phyloP scores from a whole-genome alignment of 352 stramenopile genomes.

The Pythium dissimile region DNA sequence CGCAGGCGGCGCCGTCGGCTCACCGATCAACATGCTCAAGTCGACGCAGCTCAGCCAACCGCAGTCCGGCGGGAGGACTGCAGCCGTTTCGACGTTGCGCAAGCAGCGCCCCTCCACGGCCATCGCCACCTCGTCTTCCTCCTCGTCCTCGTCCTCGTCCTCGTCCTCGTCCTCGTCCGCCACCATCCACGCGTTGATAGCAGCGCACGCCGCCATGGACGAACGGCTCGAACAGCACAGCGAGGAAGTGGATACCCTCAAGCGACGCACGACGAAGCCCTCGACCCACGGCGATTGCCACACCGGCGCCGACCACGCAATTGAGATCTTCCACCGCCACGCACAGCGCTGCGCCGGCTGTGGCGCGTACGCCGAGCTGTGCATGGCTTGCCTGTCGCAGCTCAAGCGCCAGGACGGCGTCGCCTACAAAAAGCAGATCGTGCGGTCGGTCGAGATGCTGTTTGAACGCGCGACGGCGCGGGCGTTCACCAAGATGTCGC shows the following conservation, averaged over 20 bases:
- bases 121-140: neutral
- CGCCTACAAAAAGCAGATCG: conserved; percentile 64
- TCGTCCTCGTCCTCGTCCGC: conserved; percentile 25
- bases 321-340: neutral
- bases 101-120: conserved; percentile 39
- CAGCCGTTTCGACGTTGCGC: conserved; percentile 2
- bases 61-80: neutral
- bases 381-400: conserved; percentile 59
- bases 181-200: conserved; percentile 39
- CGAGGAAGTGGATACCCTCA: neutral
- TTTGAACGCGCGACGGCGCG: conserved; percentile 57
- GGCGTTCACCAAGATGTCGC: conserved; percentile 52
- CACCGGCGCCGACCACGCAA: neutral
- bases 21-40: conserved; percentile 19
- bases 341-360: conserved; percentile 54
- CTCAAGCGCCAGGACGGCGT: conserved; percentile 59
- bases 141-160: conserved; percentile 24
- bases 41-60: neutral
- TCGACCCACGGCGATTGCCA: neutral
- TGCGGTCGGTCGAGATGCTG: conserved; percentile 54
- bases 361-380: conserved; percentile 63
- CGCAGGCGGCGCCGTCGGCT: neutral
- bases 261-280: conserved; percentile 4
- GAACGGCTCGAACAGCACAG: neutral
- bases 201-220: neutral